These are phyloP conservation scores for Trichoderma oligosporum DNA, from an alignment of 2,329 filamentous ascomycete genomes.

Conservation along the genomic window DNA sequence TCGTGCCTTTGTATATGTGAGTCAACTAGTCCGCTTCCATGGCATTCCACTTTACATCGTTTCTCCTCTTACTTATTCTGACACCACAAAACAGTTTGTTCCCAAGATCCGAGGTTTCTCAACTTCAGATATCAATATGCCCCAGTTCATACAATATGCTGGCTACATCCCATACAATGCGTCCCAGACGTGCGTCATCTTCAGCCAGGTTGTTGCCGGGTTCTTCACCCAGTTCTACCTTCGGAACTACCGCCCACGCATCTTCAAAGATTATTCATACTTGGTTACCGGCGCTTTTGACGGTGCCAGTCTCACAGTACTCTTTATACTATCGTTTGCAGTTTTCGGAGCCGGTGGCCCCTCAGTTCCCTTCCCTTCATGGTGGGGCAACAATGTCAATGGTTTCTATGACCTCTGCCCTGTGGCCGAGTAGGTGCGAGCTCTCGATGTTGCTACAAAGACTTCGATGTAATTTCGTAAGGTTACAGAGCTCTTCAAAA, in stretches of 20 bases:
- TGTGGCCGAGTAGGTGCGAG: constrained; percentile 27
- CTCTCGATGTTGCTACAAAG: not conserved
- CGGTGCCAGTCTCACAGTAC: constrained; percentile 44
- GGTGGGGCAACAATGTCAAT: constrained; percentile 52
- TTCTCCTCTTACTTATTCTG: not conserved
- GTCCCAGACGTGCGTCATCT: constrained; percentile 53
- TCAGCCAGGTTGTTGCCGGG: constrained; percentile 43
- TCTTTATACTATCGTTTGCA: constrained; percentile 54
- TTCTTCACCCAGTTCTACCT: constrained; percentile 51
- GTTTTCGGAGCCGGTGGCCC: constrained; percentile 50
- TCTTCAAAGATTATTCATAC: constrained; percentile 54
- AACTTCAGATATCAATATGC: constrained; percentile 45
- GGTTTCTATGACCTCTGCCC: constrained; percentile 50
- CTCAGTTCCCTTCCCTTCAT: constrained; percentile 44
- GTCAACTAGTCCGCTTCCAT: no score
- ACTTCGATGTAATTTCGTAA: not conserved
- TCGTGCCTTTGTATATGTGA: constrained; percentile 40
- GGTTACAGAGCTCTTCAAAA: no score
- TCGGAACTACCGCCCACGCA: constrained; percentile 47
- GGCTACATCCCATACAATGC: constrained; percentile 54
- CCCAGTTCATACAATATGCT: constrained; percentile 52
- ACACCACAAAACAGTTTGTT: constrained; percentile 45
- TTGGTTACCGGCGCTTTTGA: constrained; percentile 51
- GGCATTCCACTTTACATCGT: not conserved
- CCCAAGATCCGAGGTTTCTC: constrained; percentile 44